Base-by-base conservation (phyloP, 805 yeast species). In the Ogataea ramenticola region DNA sequence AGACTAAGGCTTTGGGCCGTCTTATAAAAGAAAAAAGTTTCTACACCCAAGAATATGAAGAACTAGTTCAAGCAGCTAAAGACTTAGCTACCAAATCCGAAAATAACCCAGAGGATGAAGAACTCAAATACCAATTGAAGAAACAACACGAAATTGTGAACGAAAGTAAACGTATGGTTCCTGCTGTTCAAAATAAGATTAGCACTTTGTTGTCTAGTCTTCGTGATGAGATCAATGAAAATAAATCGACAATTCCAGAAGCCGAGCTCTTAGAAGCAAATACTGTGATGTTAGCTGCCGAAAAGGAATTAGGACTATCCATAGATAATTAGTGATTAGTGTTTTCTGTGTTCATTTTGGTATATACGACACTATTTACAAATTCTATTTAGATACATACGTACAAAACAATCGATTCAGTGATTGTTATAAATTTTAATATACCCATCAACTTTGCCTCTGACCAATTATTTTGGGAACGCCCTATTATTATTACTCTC, bases 1-100 rank as follows among this genome's bases (percentile, higher is more conserved):
- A 85, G 52, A 70, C 75, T 32, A 77, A 74, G 46, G 89, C 96
- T 1, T 67, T 87, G 41, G 71, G 74, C 47, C 71, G 95, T 48
- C 66, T 88, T 15, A 53, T 80, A 34, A 84, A 84, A 51, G 96
- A 88, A 57, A 80, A 80, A 48, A 56, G 56, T 12, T 66, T 77
- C 30, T 87, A 86, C 57, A 65, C 71, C 22, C 67, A 71, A 44
- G 95, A 86, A 53, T 67, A 75, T 32, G 59, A 58, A 15, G 53
- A 63, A 42, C 46, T 50, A 26, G 44, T 51, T n/a, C 45, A 47
- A 14, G 47, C 47, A 10, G 45, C 50, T 8, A 34, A 41, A 2
- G 41, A 26, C 12, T 40, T 48, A 6, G 43, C 48, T 17, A 20
- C 43, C n/a, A 43, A 49, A 33, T 22, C 53, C 19, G 48, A 39